Evolutionary conservation across 78 protist species (phyloP), one percentile per base, ranked within the genome.

Genomic region (Polysphondylium violaceum): DNA sequence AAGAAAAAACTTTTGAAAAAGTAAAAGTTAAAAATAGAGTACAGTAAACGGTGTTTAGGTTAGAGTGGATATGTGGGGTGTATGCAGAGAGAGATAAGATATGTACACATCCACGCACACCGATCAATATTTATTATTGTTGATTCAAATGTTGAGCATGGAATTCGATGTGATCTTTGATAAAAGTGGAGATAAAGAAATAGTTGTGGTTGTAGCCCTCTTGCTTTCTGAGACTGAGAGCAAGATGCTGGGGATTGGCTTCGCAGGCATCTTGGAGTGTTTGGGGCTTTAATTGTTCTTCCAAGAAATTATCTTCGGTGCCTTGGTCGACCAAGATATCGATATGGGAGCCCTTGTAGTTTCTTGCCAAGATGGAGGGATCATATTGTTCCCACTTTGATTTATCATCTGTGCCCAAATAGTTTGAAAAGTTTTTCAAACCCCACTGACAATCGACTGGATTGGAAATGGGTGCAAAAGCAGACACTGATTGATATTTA

Each of bases 381-480:
- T 94, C 91, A 27, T 89, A 94, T 63, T 12, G 74, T 51, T 67
- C 16, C 72, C 90, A 50, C 56, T 91, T 59, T 1, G 63, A 44
- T 16, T 59, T 91, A 55, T 86, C 83, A 36, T 40, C n/a, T 16
- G 40, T 38, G 2, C 98, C 99, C 5, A 97, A 93, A 74, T 96
- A 97, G 23, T 74, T 93, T 8, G 29, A 9, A n/a, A 96, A 95
- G 25, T 96, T 94, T 60, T 93, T 88, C 2, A 25, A 21, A 35
- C 97, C 97, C 96, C 96, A 93, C 11, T 89, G 91, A 61, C 76
- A 76, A 12, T 73, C 14, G 47, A 19, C 55, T 19, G 99, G 98
- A 87, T 97, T 79, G 79, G 94, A 78, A 63, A 98, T 98, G 9
- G 99, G 98, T 21, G 98, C 74, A 31, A 98, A 98, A 17, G 98